Conservation (phyloP, 169 alveolate species). For the Plasmodium fragile region DNA sequence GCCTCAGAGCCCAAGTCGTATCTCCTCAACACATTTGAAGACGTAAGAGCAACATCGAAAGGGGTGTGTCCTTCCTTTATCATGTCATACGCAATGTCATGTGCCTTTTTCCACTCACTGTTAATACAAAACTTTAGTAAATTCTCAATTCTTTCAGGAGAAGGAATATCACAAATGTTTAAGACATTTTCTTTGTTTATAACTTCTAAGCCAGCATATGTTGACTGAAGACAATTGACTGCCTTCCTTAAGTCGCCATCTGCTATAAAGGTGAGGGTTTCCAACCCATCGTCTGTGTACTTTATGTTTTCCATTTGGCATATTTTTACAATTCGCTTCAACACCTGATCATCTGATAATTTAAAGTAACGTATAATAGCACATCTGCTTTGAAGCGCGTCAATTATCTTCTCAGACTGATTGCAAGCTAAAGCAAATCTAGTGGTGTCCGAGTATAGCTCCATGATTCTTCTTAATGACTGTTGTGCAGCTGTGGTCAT, state of each 20-base stretch:
- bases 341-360: conserved; percentile 94
- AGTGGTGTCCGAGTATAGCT: conserved; percentile 97
- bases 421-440: conserved; percentile 99
- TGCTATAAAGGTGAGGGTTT: conserved; percentile 96
- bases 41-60: conserved; percentile 88
- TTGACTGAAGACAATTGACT: conserved; percentile 96
- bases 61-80: conserved; percentile 92
- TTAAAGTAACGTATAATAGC: conserved; percentile 97
- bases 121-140: conserved; percentile 89
- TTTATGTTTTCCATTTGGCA: conserved; percentile 86
- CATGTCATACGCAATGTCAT: conserved; percentile 83
- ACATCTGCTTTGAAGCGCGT: conserved; percentile 99
- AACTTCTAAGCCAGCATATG: conserved; percentile 95
- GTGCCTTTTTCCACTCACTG: conserved; percentile 92
- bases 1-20: conserved; percentile 79
- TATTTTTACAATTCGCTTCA: conserved; percentile 91
- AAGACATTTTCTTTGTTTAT: conserved; percentile 96
- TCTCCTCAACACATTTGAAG: conserved; percentile 80
- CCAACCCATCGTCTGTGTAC: conserved; percentile 94
- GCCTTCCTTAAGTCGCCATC: conserved; percentile 97
- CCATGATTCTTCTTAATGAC: conserved; percentile 98
- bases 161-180: conserved; percentile 95
- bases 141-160: conserved; percentile 93
- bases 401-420: conserved; percentile 98
- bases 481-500: conserved; percentile 99